Evolutionary conservation across 345 rosid genomes (phyloP).

Genomic region (Turritis glabra): DNA sequence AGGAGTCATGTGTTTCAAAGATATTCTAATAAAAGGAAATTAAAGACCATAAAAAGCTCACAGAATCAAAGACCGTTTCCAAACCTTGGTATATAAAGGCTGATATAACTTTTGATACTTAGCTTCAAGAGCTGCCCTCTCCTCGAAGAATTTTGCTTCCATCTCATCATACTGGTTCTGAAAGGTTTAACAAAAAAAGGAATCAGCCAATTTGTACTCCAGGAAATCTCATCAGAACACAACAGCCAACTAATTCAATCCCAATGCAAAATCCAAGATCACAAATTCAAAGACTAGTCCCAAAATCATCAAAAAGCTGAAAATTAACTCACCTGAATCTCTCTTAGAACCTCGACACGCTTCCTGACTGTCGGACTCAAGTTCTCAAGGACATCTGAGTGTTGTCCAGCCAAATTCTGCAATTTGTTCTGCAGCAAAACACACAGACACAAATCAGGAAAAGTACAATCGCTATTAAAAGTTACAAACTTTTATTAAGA

Average conservation of each 20-base stretch:
- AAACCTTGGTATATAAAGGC: conserved; percentile 80
- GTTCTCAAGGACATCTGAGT: conserved; percentile 69
- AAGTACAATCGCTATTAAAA: neutral
- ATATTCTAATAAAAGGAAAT: neutral
- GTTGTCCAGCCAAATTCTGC: conserved; percentile 77
- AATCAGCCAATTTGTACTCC: neutral
- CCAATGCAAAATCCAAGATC: neutral
- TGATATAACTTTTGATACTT: conserved; percentile 82
- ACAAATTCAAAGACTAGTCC: neutral
- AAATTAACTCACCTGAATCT: conserved; percentile 65
- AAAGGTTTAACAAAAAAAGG: neutral
- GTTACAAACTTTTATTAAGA: neutral
- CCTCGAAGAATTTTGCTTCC: conserved; percentile 88
- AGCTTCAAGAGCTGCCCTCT: conserved; percentile 90
- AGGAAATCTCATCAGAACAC: neutral
- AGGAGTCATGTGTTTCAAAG: neutral
- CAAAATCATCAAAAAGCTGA: neutral
- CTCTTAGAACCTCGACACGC: conserved; percentile 90
- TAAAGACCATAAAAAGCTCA: neutral
- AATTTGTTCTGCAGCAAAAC: conserved; percentile 64
- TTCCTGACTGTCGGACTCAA: conserved; percentile 63
- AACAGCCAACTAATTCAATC: neutral
- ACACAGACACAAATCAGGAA: neutral
- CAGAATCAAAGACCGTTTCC: neutral
- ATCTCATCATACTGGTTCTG: conserved; percentile 84